Evolutionary conservation across 2,329 filamentous ascomycete species (phyloP), one percentile per base, ranked within the genome.

Genomic region (Pyrenophora teres): DNA sequence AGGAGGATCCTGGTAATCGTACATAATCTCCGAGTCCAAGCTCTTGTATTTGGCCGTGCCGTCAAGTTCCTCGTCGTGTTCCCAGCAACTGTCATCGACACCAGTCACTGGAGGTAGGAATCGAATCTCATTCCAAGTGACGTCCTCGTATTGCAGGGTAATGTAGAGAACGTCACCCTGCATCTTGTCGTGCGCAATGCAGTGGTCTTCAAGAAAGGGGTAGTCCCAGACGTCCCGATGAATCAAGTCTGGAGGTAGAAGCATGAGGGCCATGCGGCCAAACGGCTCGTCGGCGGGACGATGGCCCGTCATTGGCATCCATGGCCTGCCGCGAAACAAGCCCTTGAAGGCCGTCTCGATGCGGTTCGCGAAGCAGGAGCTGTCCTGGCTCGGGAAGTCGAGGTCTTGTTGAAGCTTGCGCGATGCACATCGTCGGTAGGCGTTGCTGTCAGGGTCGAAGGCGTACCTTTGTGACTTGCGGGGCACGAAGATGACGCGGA

Each of bases 1-100:
- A 64, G 74, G 73, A 69, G 72, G 71, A 61, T 74, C 69, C 64
- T 72, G 70, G 59, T 73, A 74, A 56, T 74, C 71, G 68, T 75
- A 74, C 71, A 75, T 75, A 52, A 74, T 69, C 58, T 75, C 72
- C 39, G 71, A 68, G 55, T 74, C 69, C 61, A 73, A 53, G 59
- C 66, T 71, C 64, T 70, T 71, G 59, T 65, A 70, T 46, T 66
- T 72, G 56, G 63, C 60, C 18, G 63, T 59, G 38, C 73, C 72
- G 50, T 76, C 73, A 8, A 76, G 67, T 47, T 74, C 72, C 45
- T 71, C 70, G 36, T 76, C 71, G 44, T 72, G 70, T 25, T 59
- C 62, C 74, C 74, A 76, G 54, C 71, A 74, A 7, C 65, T 63
- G 21, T 76, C 71, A 42, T 74, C 69, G 13, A 62, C 53, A 40